Evolutionary conservation across 2,329 filamentous ascomycete species (phyloP).

Genomic region (Pseudophaeomoniella oleicola): DNA sequence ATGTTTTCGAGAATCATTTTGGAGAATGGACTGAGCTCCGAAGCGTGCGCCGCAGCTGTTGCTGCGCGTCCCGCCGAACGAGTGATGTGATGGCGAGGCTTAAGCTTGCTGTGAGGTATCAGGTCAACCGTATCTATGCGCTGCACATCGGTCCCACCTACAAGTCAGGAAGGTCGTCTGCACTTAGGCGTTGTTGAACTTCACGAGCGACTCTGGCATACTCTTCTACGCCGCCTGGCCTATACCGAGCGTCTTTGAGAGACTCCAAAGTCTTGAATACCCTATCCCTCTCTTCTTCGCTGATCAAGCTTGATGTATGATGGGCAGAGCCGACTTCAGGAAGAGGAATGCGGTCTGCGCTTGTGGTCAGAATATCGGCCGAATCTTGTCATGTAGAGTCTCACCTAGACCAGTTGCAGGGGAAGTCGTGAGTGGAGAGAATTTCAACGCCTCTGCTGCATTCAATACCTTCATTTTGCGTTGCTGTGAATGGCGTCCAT

Average conservation of each 20-base stretch:
- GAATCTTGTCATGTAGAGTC: constrained; percentile 4
- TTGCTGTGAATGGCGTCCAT: constrained; percentile 1
- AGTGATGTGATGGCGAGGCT: neutral
- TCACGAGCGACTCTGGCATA: neutral
- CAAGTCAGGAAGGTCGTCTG: too few relatives aligned
- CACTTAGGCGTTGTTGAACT: neutral
- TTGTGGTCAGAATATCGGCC: neutral
- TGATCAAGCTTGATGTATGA: neutral
- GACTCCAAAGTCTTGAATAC: neutral
- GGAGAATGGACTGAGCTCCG: neutral
- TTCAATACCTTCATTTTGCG: constrained; percentile 19
- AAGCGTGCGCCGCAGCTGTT: neutral
- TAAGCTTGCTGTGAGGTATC: neutral
- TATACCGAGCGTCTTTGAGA: neutral
- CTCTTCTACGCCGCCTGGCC: neutral
- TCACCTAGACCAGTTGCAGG: constrained; percentile 30
- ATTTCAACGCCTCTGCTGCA: constrained; percentile 32
- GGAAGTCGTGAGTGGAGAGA: constrained; percentile 34
- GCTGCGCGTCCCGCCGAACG: neutral
- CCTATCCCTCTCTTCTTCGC: neutral
- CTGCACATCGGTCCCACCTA: too few relatives aligned
- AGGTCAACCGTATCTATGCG: too few relatives aligned
- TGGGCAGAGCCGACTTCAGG: constrained; percentile 5
- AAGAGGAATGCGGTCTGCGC: constrained; percentile 9
- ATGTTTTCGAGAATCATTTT: neutral